Evolutionary conservation across 805 yeast species (phyloP).

Genomic region (Ogataea henricii): DNA sequence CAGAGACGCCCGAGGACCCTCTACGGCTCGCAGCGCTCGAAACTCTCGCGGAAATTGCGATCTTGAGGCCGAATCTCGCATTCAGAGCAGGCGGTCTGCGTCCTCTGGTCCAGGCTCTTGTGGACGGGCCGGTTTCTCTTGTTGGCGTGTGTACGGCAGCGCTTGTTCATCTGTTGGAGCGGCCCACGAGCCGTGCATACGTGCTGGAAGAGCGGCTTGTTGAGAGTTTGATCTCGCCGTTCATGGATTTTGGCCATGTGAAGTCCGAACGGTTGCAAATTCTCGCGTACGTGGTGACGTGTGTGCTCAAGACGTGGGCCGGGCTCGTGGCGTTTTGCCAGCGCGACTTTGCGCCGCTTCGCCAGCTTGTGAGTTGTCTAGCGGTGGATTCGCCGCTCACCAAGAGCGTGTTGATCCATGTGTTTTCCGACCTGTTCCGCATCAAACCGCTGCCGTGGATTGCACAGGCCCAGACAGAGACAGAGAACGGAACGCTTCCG

Average conservation of each 20-base stretch:
- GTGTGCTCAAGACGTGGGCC: constrained; percentile 68
- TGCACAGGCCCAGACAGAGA: neutral
- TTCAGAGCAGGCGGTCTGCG: constrained; percentile 48
- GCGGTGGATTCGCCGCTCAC: constrained; percentile 55
- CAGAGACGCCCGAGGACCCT: constrained; percentile 55
- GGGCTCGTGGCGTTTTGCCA: constrained; percentile 71
- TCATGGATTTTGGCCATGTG: constrained; percentile 59
- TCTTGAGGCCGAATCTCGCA: constrained; percentile 46
- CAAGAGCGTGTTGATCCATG: constrained; percentile 66
- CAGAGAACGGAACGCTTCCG: constrained; percentile 11
- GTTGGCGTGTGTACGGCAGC: constrained; percentile 47
- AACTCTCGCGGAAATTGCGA: constrained; percentile 51
- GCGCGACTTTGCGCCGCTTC: constrained; percentile 55
- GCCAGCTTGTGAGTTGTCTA: constrained; percentile 62
- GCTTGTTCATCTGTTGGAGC: constrained; percentile 57
- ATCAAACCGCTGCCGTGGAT: constrained; percentile 61
- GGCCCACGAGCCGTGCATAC: constrained; percentile 51
- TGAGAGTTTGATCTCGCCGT: constrained; percentile 63
- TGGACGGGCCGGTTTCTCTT: constrained; percentile 54
- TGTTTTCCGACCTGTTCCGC: constrained; percentile 66
- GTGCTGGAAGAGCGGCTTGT: constrained; percentile 65
- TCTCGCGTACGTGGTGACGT: constrained; percentile 58
- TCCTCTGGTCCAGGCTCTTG: constrained; percentile 45
- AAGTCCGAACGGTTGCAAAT: constrained; percentile 57
- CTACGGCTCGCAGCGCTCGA: constrained; percentile 53